Evolutionary conservation across 2,329 filamentous ascomycete species (phyloP).

Genomic region (Sporothrix phasma): DNA sequence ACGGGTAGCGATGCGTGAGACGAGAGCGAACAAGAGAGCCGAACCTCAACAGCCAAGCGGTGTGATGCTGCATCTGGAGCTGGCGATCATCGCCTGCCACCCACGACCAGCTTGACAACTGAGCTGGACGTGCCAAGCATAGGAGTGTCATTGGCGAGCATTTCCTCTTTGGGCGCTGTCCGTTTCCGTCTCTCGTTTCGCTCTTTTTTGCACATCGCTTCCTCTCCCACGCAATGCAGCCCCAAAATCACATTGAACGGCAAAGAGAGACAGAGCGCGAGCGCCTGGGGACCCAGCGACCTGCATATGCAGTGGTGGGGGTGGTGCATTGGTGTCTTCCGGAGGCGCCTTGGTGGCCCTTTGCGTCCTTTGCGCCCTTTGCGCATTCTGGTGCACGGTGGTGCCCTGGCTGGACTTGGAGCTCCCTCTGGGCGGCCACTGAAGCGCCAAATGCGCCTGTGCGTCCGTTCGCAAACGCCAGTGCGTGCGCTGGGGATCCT

Average conservation of each 20-base stretch:
- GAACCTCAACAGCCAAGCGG: not conserved
- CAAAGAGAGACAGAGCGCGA: not conserved
- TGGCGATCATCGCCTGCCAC: constrained; percentile 3
- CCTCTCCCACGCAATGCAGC: not conserved
- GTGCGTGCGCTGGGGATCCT: not conserved
- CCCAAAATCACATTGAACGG: not conserved
- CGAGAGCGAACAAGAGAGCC: too few species aligned
- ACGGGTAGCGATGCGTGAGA: not conserved
- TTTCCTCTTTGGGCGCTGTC: not conserved
- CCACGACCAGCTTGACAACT: not conserved
- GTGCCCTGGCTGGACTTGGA: not conserved
- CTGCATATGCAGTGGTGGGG: constrained; percentile 4
- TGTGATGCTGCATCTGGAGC: not conserved
- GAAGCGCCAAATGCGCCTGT: not conserved
- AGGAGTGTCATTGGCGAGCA: not conserved
- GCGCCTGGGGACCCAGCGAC: not conserved
- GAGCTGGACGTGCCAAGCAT: not conserved
- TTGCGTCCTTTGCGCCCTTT: too few species aligned
- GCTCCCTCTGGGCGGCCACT: not conserved
- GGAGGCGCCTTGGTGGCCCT: too few species aligned
- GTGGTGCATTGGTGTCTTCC: not conserved
- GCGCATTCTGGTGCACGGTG: too few species aligned
- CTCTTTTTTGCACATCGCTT: not conserved
- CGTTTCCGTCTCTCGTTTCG: not conserved
- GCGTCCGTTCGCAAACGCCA: not conserved